phyloP scores from a whole-genome alignment of 306 rosid genomes.

The Fragaria nilgerrensis region DNA sequence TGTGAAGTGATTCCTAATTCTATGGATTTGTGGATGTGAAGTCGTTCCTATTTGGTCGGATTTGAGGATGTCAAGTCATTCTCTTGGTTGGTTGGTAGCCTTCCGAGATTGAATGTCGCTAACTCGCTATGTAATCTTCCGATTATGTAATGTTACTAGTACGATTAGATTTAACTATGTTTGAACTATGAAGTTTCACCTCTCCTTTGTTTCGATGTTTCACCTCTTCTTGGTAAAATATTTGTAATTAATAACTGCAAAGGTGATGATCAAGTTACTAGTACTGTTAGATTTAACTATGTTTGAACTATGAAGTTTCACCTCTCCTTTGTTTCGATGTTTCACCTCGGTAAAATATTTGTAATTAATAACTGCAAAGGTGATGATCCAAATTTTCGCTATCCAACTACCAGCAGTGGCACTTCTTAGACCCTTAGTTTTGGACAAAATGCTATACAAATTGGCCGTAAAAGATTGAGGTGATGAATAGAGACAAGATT shows the following conservation, averaged over 20 bases:
- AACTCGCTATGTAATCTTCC: background rate
- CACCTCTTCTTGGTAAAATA: too few relatives aligned
- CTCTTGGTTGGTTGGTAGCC: background rate
- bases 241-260: too few relatives aligned
- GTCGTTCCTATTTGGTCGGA: constrained; percentile 8
- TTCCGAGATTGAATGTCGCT: background rate
- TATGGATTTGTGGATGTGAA: background rate
- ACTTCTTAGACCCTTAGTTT: too few relatives aligned
- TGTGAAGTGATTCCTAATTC: background rate
- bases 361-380: too few relatives aligned
- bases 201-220: too few relatives aligned
- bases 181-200: background rate
- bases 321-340: too few relatives aligned
- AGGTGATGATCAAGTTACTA: background rate
- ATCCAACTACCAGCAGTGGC: too few relatives aligned
- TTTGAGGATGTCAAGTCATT: constrained; percentile 1
- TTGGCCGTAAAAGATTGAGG: too few relatives aligned
- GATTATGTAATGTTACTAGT: background rate
- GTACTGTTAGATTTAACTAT: background rate
- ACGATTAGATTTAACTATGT: background rate
- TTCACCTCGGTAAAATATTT: too few relatives aligned
- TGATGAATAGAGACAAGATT: too few relatives aligned
- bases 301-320: background rate
- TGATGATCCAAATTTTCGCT: too few relatives aligned
- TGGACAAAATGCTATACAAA: too few relatives aligned